Percentiles rank a stretch among this genome's conserved stretches.
phyloP scores from a whole-genome alignment of 345 rosid species.

The Eucalyptus lansdowneana region DNA sequence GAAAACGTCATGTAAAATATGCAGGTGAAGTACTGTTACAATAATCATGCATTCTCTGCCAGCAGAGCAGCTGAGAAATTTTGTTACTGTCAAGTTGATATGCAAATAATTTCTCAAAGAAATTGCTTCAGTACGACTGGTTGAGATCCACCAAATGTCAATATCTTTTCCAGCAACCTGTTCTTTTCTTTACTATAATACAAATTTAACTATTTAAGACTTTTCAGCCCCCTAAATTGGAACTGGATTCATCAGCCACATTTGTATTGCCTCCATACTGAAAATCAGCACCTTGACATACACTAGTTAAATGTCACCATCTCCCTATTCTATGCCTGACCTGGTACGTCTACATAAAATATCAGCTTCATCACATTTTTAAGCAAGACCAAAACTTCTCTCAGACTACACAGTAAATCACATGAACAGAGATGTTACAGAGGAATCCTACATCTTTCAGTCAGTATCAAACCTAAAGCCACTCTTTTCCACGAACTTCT shows the following conservation, averaged over 20 bases:
- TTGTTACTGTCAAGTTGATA: not conserved
- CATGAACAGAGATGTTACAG: not conserved
- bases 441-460: not conserved
- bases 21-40: not conserved
- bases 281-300: not conserved
- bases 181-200: not conserved
- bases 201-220: not conserved
- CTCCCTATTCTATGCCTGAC: not conserved
- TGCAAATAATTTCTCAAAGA: not conserved
- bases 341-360: not conserved
- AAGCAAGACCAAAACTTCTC: not conserved
- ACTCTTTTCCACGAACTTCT: not conserved
- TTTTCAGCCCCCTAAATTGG: not conserved
- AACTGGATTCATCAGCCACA: not conserved
- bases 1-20: not conserved
- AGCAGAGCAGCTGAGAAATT: not conserved
- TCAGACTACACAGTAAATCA: not conserved
- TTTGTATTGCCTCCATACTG: not conserved
- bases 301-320: not conserved
- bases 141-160: not conserved
- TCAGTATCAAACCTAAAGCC: not conserved
- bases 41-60: not conserved
- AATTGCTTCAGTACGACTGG: not conserved
- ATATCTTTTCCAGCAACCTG: not conserved
- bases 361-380: not conserved